phyloP scores from a whole-genome alignment of 371 early-diverging fungal species.

The Batkoa obscura region DNA sequence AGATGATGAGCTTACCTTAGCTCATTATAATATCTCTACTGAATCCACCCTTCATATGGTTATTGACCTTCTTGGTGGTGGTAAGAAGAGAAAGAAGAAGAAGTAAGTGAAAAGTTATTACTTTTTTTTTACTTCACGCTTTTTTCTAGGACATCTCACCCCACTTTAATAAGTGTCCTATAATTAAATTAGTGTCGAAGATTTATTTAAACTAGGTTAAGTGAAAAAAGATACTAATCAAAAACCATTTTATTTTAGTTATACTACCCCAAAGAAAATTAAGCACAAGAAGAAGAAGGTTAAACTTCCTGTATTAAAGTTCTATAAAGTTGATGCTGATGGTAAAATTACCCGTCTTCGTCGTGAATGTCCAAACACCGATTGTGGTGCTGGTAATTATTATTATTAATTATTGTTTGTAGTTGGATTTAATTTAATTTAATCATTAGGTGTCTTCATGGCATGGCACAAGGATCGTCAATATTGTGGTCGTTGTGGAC shows the following conservation, averaged over 20 bases:
- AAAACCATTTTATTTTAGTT: too few species aligned
- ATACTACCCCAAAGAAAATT: conserved; percentile 99
- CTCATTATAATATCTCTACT: conserved; percentile 77
- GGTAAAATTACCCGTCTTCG: conserved; percentile 96
- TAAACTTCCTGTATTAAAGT: conserved; percentile 91
- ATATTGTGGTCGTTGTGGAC: conserved; percentile 60
- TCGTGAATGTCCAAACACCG: conserved; percentile 84
- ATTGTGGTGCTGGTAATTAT: conserved; percentile 84
- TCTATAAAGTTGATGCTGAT: conserved; percentile 93
- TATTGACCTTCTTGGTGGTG: conserved; percentile 80
- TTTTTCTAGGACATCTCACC: conserved; percentile 7
- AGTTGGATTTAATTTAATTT: too few species aligned
- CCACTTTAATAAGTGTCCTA: neutral
- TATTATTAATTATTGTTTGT: conserved; percentile 23
- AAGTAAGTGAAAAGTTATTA: conserved; percentile 21
- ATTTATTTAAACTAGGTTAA: too few species aligned
- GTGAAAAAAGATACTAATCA: too few species aligned
- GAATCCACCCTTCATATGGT: conserved; percentile 67
- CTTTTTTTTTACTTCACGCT: conserved; percentile 5
- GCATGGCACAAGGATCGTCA: conserved; percentile 91
- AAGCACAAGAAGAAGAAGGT: conserved; percentile 98
- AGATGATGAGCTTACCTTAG: conserved; percentile 72
- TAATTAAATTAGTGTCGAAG: too few species aligned
- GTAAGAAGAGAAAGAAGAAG: conserved; percentile 98
- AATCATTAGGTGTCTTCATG: conserved; percentile 93